Evolutionary conservation across 768 basidiomycete genomes (phyloP).

Genomic region (Mycena vitilis): DNA sequence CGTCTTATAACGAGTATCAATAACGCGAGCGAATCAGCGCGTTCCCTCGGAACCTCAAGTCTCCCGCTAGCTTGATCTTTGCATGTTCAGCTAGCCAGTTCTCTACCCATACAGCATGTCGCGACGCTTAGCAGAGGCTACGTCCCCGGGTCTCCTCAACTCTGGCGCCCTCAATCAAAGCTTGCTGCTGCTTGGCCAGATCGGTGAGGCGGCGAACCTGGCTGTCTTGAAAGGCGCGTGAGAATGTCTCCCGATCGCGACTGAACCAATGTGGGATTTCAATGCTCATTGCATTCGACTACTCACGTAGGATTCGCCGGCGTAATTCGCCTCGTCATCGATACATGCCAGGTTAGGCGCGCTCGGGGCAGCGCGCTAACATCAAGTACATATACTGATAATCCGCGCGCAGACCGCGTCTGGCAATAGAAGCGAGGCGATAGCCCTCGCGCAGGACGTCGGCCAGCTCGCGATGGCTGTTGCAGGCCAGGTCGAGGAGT

Average conservation of each 20-base stretch:
- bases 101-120: constrained; percentile 21
- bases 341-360: constrained; percentile 35
- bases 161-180: constrained; percentile 30
- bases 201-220: constrained; percentile 28
- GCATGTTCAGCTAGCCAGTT: not conserved
- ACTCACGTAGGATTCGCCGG: constrained; percentile 30
- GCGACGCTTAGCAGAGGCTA: constrained; percentile 23
- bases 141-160: constrained; percentile 18
- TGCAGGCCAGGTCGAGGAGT: constrained; percentile 31
- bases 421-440: constrained; percentile 30
- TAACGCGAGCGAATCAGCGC: too few relatives aligned
- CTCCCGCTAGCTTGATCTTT: constrained; percentile 1
- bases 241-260: not conserved
- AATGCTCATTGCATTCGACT: too few relatives aligned
- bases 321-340: constrained; percentile 27
- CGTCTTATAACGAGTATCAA: too few relatives aligned
- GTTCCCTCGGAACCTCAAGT: not conserved
- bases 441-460: constrained; percentile 35
- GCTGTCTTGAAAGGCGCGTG: constrained; percentile 33
- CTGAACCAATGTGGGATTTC: not conserved
- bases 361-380: too few relatives aligned
- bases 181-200: constrained; percentile 23
- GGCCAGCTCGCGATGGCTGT: constrained; percentile 30
- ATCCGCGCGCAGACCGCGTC: constrained; percentile 29
- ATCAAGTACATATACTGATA: too few relatives aligned